Evolutionary conservation across 2,329 filamentous ascomycete species (phyloP), one percentile per base, ranked within the genome.

Genomic region (Hymenoscyphus scutula): DNA sequence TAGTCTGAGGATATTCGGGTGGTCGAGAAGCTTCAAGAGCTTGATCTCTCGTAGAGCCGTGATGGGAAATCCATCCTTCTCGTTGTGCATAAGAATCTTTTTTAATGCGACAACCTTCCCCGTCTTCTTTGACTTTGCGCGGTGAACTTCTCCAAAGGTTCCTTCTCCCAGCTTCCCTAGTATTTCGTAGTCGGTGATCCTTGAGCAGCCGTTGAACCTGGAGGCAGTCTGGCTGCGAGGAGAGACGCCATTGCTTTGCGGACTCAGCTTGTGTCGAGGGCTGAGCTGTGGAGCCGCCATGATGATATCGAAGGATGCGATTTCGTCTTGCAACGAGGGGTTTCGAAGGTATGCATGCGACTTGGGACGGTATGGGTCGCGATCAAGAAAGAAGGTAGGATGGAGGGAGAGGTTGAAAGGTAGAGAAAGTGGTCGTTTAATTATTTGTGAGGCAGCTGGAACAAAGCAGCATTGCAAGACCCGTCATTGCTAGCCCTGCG

Each of bases 31-130:
- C 79, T 99, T 99, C 63, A 99, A 82, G 45, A 99, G 85, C 80
- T 98, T 98, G 80, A 99, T 97, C 77, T 99, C 95, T 73, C 95
- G 90, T 54, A 99, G 84, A 6, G 95, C 94, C 0, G 95, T 99
- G 67, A 99, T 99, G n/a, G 95, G 95, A 70, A 99, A 99, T 81
- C 95, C 95, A 77, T 99, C 95, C 76, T 97, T 98, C 80, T 99
- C 95, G 76, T 98, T 96, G 76, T 98, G 95, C 91, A 98, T 97
- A 68, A 99, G 86, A 69, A 99, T 99, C 83, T 98, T 98, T 81
- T 99, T 99, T 73, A 99, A 77, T 3, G 95, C 95, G 64, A 97
- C 90, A 54, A 94, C 77, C 27, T 85, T 82, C 60, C 90, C 89
- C 1, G 87, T 90, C 72, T 84, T 89, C 71, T 86, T 88, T 30